These are phyloP conservation scores for Cordyceps tenuipes DNA, from an alignment of 2,329 filamentous ascomycete genomes.

Conservation along the genomic window DNA sequence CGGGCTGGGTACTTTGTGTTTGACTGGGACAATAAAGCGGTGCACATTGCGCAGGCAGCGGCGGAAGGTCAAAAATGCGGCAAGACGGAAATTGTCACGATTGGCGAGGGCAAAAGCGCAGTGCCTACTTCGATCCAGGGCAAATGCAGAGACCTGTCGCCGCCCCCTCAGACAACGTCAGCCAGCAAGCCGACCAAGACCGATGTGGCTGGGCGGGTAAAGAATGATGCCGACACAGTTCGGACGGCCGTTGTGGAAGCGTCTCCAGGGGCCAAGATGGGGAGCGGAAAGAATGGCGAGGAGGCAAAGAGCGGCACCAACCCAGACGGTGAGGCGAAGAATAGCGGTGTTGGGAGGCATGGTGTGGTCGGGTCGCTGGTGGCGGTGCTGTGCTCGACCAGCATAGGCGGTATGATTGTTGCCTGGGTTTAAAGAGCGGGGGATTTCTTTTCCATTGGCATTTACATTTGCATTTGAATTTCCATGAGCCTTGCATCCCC, in stretches of 20 bases:
- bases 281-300: slow-evolving; percentile 10
- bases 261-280: slow-evolving; percentile 13
- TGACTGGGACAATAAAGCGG: slow-evolving; percentile 35
- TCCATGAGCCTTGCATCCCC: background rate
- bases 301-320: background rate
- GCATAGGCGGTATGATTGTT: background rate
- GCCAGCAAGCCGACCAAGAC: background rate
- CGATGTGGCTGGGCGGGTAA: background rate
- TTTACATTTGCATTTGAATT: background rate
- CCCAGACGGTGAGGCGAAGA: background rate
- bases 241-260: slow-evolving; percentile 18
- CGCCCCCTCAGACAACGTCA: slow-evolving; percentile 14
- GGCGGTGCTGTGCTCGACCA: background rate
- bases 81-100: slow-evolving; percentile 28
- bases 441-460: background rate
- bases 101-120: slow-evolving; percentile 24
- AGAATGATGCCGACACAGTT: slow-evolving; percentile 6
- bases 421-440: background rate
- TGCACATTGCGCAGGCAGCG: slow-evolving; percentile 34
- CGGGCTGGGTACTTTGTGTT: slow-evolving; percentile 39
- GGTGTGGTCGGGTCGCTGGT: background rate
- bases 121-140: slow-evolving; percentile 27
- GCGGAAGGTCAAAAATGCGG: slow-evolving; percentile 23
- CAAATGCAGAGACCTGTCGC: slow-evolving; percentile 25
- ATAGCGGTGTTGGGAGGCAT: background rate